Evolutionary conservation across 176 grass and related monocot species (phyloP).

Genomic region (Sorghum bicolor): Sorghum_bicolor_NCBIv3 NC_012877.2:60247501-60248000

Average conservation of each 20-base stretch:
- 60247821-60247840: slow-evolving; percentile 88
- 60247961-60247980: slow-evolving; percentile 75
- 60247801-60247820: slow-evolving; percentile 69
- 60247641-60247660: slow-evolving; percentile 88
- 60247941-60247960: slow-evolving; percentile 59
- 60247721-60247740: slow-evolving; percentile 57
- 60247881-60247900: slow-evolving; percentile 74
- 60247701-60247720: slow-evolving; percentile 50
- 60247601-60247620: slow-evolving; percentile 84
- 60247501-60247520: slow-evolving; percentile 55
- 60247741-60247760: slow-evolving; percentile 41
- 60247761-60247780: slow-evolving; percentile 46
- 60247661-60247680: slow-evolving; percentile 93
- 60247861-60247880: slow-evolving; percentile 42
- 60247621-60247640: slow-evolving; percentile 63
- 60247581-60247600: slow-evolving; percentile 66
- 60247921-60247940: slow-evolving; percentile 56
- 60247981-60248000: slow-evolving; percentile 90
- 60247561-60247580: slow-evolving; percentile 43
- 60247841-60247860: slow-evolving; percentile 78
- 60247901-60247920: slow-evolving; percentile 65
- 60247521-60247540: slow-evolving; percentile 47
- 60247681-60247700: slow-evolving; percentile 86
- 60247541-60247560: slow-evolving; percentile 73
- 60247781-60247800: slow-evolving; percentile 73